Evolutionary conservation across 1,284 basidiomycete species (phyloP).

Genomic region (Quambalaria eucalypti): DNA sequence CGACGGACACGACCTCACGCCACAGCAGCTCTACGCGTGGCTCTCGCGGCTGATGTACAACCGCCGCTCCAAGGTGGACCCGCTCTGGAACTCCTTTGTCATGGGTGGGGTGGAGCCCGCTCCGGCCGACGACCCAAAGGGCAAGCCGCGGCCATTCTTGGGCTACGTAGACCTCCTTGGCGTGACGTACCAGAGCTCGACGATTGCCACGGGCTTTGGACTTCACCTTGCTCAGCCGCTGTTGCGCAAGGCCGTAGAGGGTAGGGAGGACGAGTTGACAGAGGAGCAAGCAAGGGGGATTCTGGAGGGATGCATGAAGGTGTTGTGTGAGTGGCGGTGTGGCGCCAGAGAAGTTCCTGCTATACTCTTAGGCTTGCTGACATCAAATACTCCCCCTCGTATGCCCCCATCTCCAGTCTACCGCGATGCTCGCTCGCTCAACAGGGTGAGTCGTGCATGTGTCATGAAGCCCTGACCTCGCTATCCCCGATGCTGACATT

Average conservation of each 20-base stretch:
- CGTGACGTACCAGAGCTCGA: constrained; percentile 87
- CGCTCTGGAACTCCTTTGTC: constrained; percentile 88
- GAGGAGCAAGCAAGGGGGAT: constrained; percentile 72
- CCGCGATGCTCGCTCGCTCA: constrained; percentile 86
- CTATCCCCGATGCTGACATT: not conserved
- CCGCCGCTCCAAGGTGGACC: constrained; percentile 78
- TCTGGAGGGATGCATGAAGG: constrained; percentile 78
- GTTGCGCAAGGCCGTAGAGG: constrained; percentile 80
- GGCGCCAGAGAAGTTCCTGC: not conserved
- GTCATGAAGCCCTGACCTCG: too few species aligned
- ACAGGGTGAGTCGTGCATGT: constrained; percentile 62
- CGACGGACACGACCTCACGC: constrained; percentile 77
- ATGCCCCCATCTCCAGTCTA: constrained; percentile 54
- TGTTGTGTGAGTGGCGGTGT: constrained; percentile 56
- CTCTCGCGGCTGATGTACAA: constrained; percentile 84
- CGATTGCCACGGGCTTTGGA: constrained; percentile 94
- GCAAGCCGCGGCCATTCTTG: constrained; percentile 48
- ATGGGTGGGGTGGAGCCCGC: constrained; percentile 56
- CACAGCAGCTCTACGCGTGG: constrained; percentile 86
- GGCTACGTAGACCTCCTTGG: constrained; percentile 94
- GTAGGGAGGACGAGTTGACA: constrained; percentile 62
- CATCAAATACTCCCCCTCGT: not conserved
- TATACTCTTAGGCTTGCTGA: not conserved
- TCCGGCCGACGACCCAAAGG: not conserved
- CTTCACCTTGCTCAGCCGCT: constrained; percentile 86